Conservation (phyloP, 1,139 yeast species). For the Saccharomycopsis phalli region DNA sequence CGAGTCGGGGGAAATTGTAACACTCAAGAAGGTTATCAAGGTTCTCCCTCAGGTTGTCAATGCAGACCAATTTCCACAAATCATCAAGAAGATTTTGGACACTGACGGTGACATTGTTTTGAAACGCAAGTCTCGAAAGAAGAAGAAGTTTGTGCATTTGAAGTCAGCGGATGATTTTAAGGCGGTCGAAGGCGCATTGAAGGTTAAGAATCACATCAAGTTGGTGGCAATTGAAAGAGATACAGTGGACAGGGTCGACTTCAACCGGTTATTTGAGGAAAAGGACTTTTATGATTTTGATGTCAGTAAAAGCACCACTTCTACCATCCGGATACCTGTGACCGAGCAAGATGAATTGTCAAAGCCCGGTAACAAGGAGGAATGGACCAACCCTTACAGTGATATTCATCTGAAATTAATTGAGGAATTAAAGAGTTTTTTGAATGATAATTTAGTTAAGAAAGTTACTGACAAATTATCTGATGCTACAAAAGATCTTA, state of each 20-base stretch:
- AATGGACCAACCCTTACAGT: too few relatives aligned
- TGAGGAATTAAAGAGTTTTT: background rate
- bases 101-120: constrained; percentile 11
- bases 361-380: too few relatives aligned
- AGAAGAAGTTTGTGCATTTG: constrained; percentile 35
- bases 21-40: constrained; percentile 35
- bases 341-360: too few relatives aligned
- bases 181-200: constrained; percentile 36
- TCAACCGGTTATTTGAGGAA: background rate
- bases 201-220: constrained; percentile 29
- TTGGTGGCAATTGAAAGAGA: constrained; percentile 20
- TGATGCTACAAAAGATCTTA: background rate
- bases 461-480: background rate
- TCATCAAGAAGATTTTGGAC: constrained; percentile 52
- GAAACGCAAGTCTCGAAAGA: constrained; percentile 37
- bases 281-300: background rate
- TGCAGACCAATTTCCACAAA: constrained; percentile 42
- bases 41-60: constrained; percentile 40
- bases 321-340: too few relatives aligned
- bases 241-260: constrained; percentile 11
- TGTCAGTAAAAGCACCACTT: too few relatives aligned
- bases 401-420: too few relatives aligned
- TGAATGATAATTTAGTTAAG: constrained; percentile 1
- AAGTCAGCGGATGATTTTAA: constrained; percentile 36
- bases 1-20: constrained; percentile 44